Base-by-base conservation (phyloP, 2,329 filamentous ascomycete genomes). In the Stemphylium lycopersici region DNA sequence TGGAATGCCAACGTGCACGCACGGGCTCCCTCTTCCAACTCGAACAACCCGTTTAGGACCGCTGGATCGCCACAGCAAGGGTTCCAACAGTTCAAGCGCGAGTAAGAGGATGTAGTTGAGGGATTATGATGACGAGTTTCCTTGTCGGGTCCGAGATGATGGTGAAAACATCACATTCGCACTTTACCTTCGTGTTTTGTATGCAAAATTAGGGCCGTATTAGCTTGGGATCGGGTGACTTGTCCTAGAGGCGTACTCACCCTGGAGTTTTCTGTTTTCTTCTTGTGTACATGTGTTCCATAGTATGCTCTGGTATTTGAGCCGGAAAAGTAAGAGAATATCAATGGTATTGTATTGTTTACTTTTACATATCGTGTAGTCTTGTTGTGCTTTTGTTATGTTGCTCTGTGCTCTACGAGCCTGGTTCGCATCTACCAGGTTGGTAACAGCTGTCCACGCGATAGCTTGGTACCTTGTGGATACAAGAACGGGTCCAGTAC, bases 11-110 rank as follows among this genome's bases (percentile, higher is more conserved):
- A 24, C 22, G 6, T 6, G 22, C 22, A 24, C 22, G 22, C 22
- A 24, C 22, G 22, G 2, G 22, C 22, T 24, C 3, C 22, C 6
- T 24, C 22, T 7, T 24, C 22, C 22, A 52, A 39, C 20, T 36
- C 42, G 3, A 66, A 52, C 18, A 68, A 68, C 26, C 64, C 65
- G 6, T 68, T 53, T 26, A 39, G 50, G 13, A 48, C 36, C 29
- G 40, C 44, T 2, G 46, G 49, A 8, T 53, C 52, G 10, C 24
- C 58, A 10, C 52, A 20, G 20, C 20, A 54, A 26, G 33, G 40
- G 15, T 34, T 33, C 22, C 32, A 46, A 26, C 39, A 38, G 22
- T 52, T 37, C 11, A 63, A 62, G 52, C 44, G 59, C 26, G 58
- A 61, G 43, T 63, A 56, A 40, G 16, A 44, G 18, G 7, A 22